Conservation (phyloP, 306 rosid species). For the Hippophae rhamnoides region DNA sequence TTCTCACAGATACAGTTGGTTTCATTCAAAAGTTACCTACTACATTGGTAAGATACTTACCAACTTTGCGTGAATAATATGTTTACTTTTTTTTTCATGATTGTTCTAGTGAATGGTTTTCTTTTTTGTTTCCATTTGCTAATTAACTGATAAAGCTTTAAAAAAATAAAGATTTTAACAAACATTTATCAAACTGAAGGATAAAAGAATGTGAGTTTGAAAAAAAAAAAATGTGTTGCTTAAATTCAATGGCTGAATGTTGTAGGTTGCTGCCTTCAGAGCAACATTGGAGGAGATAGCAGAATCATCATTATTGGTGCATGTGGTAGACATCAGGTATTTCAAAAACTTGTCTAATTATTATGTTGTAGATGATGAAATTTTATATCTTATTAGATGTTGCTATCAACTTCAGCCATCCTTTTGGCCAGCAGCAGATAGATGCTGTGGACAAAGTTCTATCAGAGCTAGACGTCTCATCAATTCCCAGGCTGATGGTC, state of each 20-base stretch:
- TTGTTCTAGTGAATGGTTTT: neutral
- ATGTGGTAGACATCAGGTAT: constrained; percentile 90
- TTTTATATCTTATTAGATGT: constrained; percentile 18
- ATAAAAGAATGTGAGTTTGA: constrained; percentile 2
- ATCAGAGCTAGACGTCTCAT: constrained; percentile 67
- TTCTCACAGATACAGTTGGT: constrained; percentile 92
- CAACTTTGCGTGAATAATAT: constrained; percentile 10
- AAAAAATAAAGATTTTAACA: constrained; percentile 4
- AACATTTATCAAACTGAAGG: neutral
- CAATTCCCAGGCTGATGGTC: constrained; percentile 80
- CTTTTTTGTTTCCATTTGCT: neutral
- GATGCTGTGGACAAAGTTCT: constrained; percentile 92
- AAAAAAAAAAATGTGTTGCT: constrained; percentile 6
- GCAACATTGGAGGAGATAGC: constrained; percentile 96
- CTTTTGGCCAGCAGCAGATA: constrained; percentile 86
- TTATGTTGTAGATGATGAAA: constrained; percentile 2
- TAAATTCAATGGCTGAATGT: constrained; percentile 12
- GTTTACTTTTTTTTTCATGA: constrained; percentile 2
- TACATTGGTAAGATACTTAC: constrained; percentile 55
- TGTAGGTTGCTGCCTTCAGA: constrained; percentile 94
- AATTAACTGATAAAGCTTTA: constrained; percentile 6
- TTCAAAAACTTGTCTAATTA: constrained; percentile 8
- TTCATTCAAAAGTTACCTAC: constrained; percentile 97
- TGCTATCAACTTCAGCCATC: constrained; percentile 68
- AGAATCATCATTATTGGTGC: constrained; percentile 80